Evolutionary conservation across 108 stramenopile species (phyloP), one percentile per base, ranked within the genome.

Genomic region (Fragilariopsis cylindrus): DNA sequence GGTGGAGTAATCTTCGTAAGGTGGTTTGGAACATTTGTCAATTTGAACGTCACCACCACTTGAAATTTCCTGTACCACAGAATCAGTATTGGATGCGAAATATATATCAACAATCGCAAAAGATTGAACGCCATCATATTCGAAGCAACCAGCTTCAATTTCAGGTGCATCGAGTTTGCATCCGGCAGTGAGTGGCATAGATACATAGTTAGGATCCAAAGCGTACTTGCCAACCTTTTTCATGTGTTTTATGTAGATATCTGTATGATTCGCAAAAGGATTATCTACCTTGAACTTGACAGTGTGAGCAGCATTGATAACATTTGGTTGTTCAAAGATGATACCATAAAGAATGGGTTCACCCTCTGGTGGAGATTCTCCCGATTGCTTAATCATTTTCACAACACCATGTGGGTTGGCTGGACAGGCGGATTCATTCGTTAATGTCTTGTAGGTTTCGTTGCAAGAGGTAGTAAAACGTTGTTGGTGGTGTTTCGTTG

Each of bases 211-310:
- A 12, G 62, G 62, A 40, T 63, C 43, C 62, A 63, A 45, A 44
- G 8, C 41, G 9, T 9, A 45, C 42, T 6, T 43, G 13, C 62
- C 62, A 40, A 63, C 62, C 62, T 63, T 63, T 44, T 63, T 63
- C 15, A 63, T 44, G 42, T 63, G 62, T 44, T 63, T 63, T 42
- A 63, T 13, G 62, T 11, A 63, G 15, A 63, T 63, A 40, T 63
- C 62, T 5, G 62, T 63, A 44, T 45, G 40, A 44, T 63, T 63
- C 11, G 62, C 39, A 44, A 44, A 63, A 13, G 62, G 62, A 15
- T 40, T 63, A 44, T 63, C 62, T 5, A 63, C 62, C 62, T 63
- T 63, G 43, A 63, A 63, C 62, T 63, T 63, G 62, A 63, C 42
- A 5, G 62, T 63, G 7, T 45, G 6, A 12, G 62, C 62, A 11